Evolutionary conservation across 1,284 basidiomycete species (phyloP).

Genomic region (Lentinus polychrous): DNA sequence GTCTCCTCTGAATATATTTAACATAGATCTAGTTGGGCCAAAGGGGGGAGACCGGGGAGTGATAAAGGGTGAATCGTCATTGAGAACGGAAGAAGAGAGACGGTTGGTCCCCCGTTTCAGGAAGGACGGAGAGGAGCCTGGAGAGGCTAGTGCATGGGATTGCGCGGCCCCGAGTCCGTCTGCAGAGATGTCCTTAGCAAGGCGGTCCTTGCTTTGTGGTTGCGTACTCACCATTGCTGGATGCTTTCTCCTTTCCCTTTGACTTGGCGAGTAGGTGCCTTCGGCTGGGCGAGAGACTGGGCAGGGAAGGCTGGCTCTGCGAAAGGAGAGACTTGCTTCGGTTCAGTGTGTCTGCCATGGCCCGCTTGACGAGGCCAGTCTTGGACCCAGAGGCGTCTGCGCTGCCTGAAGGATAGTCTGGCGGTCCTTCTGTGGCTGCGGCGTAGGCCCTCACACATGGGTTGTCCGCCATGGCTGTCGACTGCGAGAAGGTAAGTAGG

Average conservation of each 20-base stretch:
- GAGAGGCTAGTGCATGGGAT: not conserved
- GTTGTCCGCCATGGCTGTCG: slow-evolving; percentile 2
- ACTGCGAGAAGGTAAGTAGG: not conserved
- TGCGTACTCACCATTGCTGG: slow-evolving; percentile 16
- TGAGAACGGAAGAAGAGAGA: slow-evolving; percentile 8
- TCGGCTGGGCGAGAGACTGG: slow-evolving; percentile 27
- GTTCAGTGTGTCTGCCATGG: slow-evolving; percentile 51
- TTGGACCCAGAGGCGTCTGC: slow-evolving; percentile 8
- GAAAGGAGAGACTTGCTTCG: slow-evolving; percentile 33
- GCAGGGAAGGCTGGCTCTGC: slow-evolving; percentile 25
- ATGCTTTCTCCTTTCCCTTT: slow-evolving; percentile 36
- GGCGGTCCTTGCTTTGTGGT: not conserved
- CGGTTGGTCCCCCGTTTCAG: slow-evolving; percentile 12
- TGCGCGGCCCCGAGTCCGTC: too few relatives aligned
- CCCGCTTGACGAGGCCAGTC: slow-evolving; percentile 24
- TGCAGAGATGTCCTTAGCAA: too few relatives aligned
- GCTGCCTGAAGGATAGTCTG: not conserved
- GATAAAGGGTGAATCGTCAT: slow-evolving; percentile 76
- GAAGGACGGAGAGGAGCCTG: slow-evolving; percentile 3
- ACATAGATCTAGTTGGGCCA: slow-evolving; percentile 33
- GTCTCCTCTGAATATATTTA: slow-evolving; percentile 51
- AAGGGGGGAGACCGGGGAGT: slow-evolving; percentile 60
- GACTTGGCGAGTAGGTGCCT: slow-evolving; percentile 49
- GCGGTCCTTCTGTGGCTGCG: not conserved
- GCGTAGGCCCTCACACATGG: not conserved